These are phyloP conservation scores for Yarrowia galli DNA, from an alignment of 1,139 yeast species.

Conservation along the genomic window DNA sequence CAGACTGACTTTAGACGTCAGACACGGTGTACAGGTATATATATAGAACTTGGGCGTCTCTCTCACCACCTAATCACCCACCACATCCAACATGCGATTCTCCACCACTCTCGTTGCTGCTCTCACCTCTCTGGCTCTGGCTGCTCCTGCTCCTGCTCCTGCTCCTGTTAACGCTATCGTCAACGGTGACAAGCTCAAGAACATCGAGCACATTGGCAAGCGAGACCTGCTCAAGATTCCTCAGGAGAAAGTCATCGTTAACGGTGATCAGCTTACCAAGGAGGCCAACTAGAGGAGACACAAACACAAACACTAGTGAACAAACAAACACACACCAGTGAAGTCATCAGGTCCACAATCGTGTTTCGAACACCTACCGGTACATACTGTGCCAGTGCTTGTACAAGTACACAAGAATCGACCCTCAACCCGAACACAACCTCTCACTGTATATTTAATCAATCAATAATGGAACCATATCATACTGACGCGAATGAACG, in stretches of 20 bases:
- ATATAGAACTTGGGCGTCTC: neutral
- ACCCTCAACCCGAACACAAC: too few species aligned
- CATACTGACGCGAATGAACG: too few species aligned
- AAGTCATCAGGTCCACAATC: too few species aligned
- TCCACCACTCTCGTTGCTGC: conserved; percentile 71
- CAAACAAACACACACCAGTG: too few species aligned
- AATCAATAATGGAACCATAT: neutral
- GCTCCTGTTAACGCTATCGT: conserved; percentile 77
- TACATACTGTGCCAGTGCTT: too few species aligned
- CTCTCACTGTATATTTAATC: conserved; percentile 23
- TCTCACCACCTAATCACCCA: neutral
- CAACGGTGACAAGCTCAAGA: conserved; percentile 98
- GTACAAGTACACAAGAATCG: too few species aligned
- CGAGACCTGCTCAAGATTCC: conserved; percentile 78
- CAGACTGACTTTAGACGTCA: too few species aligned
- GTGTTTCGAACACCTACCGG: too few species aligned
- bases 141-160: conserved; percentile 84
- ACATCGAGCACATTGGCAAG: conserved; percentile 98
- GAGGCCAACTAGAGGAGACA: conserved; percentile 46
- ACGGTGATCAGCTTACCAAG: conserved; percentile 16
- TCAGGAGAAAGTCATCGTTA: conserved; percentile 20
- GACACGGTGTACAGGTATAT: neutral
- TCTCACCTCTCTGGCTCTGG: conserved; percentile 96
- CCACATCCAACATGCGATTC: conserved; percentile 2
- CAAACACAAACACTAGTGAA: too few species aligned